Base-by-base conservation (phyloP, 2,329 filamentous ascomycete species). In the Pseudogymnoascus sp. region DNA sequence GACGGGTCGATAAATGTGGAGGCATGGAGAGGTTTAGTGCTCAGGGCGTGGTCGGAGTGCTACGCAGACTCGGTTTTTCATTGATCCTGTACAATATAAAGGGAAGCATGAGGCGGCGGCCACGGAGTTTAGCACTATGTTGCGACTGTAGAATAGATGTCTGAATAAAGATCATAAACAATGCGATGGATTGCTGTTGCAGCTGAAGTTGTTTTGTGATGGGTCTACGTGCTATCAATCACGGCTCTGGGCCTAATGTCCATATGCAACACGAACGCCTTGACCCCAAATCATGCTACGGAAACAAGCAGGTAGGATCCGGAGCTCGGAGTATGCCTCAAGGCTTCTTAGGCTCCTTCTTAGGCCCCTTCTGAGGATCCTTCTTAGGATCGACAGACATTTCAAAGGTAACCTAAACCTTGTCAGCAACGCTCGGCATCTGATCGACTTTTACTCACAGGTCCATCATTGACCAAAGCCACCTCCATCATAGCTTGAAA, bases 401-500 rank as follows among this genome's bases (percentile, higher is more conserved):
- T 55, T 55, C 49, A 19, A 55, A 55, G 49, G 49, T 55, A 35
- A 55, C 49, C 49, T 55, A 33, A 21, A 8, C 33, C 5, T 21
- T 55, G 49, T 55, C 16, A 55, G 49, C n/a, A 55, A 55, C 3
- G 26, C 49, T 14, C 29, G 3, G 29, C 16, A 1, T 33, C 49
- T 14, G 5, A 8, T 19, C 14, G 7, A 14, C 21, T 39, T 35
- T 35, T n/a, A 69, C 78, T 69, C 73, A 88, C 86, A 61, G 86
- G 86, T 1, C 86, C 86, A 68, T 97, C 93, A 68, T 97, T 97
- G 59, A 97, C 86, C 31, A 97, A 77, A 59, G 90, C 89, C 63
- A 99, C 93, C 72, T 97, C 89, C 94, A 99, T 99, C 92, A 96
- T 97, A 59, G 94, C 94, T 72, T 96, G 93, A 74, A 99, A 99